Evolutionary conservation across 2,329 filamentous ascomycete genomes (phyloP).

Genomic region (Paraphaeosphaeria sporulosa): DNA sequence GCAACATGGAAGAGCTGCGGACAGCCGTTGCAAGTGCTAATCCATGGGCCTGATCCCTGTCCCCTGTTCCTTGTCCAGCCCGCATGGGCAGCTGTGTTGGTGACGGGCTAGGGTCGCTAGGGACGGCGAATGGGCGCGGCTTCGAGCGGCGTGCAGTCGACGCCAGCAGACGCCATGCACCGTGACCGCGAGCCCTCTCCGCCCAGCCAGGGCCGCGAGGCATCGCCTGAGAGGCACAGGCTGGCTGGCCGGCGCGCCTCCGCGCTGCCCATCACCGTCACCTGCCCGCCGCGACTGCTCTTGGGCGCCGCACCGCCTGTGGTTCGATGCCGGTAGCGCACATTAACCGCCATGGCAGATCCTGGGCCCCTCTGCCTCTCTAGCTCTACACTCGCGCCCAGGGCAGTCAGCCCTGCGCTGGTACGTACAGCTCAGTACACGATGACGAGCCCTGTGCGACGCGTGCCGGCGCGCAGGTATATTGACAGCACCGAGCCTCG

Average conservation of each 20-base stretch:
- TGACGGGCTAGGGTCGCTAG: constrained; percentile 26
- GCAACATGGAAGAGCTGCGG: constrained; percentile 39
- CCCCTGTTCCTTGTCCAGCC: constrained; percentile 24
- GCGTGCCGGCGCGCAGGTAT: constrained; percentile 2
- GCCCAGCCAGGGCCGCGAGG: too few species aligned
- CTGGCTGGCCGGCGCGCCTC: neutral
- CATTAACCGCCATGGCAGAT: constrained; percentile 5
- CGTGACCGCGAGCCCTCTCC: too few species aligned
- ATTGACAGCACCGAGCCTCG: constrained; percentile 16
- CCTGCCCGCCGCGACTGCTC: neutral
- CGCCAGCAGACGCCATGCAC: neutral
- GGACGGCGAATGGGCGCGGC: constrained; percentile 30
- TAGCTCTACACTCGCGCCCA: neutral
- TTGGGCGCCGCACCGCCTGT: neutral
- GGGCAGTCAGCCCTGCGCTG: constrained; percentile 7
- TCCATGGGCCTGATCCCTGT: constrained; percentile 8
- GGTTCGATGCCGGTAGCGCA: neutral
- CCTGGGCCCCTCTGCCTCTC: neutral
- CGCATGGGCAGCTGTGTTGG: constrained; percentile 28
- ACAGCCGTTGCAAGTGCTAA: constrained; percentile 12
- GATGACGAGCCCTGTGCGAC: neutral
- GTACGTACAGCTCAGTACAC: neutral
- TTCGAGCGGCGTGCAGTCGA: constrained; percentile 4
- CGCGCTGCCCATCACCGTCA: too few species aligned
- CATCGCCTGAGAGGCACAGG: neutral